Conservation (phyloP, 2,329 filamentous ascomycete genomes). For the Curvularia verruculosa region DNA sequence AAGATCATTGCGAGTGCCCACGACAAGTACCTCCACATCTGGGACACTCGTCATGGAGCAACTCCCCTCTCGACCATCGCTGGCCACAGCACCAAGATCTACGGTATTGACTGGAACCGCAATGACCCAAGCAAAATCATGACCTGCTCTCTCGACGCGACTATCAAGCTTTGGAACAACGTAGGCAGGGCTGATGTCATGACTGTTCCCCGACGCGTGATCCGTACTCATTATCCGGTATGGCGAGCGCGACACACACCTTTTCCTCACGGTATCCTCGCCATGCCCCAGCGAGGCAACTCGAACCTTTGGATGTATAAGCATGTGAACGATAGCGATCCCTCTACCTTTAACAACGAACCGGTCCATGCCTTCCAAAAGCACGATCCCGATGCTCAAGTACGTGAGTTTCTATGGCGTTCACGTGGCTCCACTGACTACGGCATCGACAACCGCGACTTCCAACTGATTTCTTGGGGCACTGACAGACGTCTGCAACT, state of each 20-base stretch:
- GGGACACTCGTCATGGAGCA: constrained; percentile 83
- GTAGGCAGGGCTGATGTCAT: constrained; percentile 59
- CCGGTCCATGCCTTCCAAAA: constrained; percentile 58
- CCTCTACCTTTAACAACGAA: constrained; percentile 33
- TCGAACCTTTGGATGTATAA: constrained; percentile 87
- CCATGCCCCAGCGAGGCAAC: constrained; percentile 90
- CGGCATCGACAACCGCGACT: constrained; percentile 81
- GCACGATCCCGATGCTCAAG: constrained; percentile 62
- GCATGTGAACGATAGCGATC: constrained; percentile 56
- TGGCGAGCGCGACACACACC: constrained; percentile 92
- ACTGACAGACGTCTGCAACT: constrained; percentile 82
- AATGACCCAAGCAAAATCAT: constrained; percentile 73
- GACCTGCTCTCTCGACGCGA: constrained; percentile 89
- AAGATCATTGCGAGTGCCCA: constrained; percentile 89
- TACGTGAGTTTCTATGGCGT: constrained; percentile 92
- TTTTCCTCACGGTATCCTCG: constrained; percentile 82
- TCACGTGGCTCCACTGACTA: constrained; percentile 70
- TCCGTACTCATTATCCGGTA: constrained; percentile 82
- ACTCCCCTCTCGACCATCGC: constrained; percentile 81
- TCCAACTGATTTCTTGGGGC: constrained; percentile 92
- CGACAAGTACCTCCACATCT: constrained; percentile 84
- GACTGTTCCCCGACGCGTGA: constrained; percentile 61
- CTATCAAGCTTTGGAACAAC: constrained; percentile 93
- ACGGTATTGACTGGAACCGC: constrained; percentile 93
- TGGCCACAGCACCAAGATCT: constrained; percentile 91